A percentile compares a stretch with the other conserved stretches of the same genome.
phyloP scores from a whole-genome alignment of 2,329 filamentous ascomycete genomes.

The Coniella vitis region DNA sequence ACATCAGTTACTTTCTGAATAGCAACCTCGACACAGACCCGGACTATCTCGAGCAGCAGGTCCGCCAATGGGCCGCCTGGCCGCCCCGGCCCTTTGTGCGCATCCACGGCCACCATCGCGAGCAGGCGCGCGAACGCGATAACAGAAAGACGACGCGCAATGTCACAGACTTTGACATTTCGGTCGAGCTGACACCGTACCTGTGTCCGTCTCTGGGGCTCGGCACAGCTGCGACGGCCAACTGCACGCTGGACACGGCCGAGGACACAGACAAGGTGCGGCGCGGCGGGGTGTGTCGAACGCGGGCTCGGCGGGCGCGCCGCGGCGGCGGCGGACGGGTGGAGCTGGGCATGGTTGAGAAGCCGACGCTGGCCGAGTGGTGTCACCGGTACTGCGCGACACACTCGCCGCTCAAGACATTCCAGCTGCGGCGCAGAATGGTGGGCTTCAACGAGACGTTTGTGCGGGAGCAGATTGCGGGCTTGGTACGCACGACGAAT shows the following conservation, averaged over 20 bases:
- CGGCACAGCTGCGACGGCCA: conserved; percentile 31
- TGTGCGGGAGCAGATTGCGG: conserved; percentile 45
- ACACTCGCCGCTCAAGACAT: conserved; percentile 49
- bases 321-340: conserved; percentile 32
- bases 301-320: conserved; percentile 40
- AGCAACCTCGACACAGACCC: conserved; percentile 38
- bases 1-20: conserved; percentile 33
- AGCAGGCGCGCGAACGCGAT: conserved; percentile 33
- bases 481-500: conserved; percentile 55
- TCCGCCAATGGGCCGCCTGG: conserved; percentile 35
- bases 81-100: conserved; percentile 49
- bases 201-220: conserved; percentile 48
- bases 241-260: conserved; percentile 42
- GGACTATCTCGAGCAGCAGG: conserved; percentile 35
- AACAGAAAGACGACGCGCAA: conserved; percentile 39
- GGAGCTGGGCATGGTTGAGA: conserved; percentile 32
- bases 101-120: conserved; percentile 46
- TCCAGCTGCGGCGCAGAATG: conserved; percentile 45
- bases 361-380: conserved; percentile 50
- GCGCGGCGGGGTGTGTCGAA: conserved; percentile 56
- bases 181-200: conserved; percentile 52
- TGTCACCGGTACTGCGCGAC: conserved; percentile 60
- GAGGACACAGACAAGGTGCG: conserved; percentile 53
- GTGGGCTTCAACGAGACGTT: conserved; percentile 53
- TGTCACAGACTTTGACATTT: conserved; percentile 53